Conservation (phyloP, 2,329 filamentous ascomycete genomes). For the Xylariales sp. region DNA sequence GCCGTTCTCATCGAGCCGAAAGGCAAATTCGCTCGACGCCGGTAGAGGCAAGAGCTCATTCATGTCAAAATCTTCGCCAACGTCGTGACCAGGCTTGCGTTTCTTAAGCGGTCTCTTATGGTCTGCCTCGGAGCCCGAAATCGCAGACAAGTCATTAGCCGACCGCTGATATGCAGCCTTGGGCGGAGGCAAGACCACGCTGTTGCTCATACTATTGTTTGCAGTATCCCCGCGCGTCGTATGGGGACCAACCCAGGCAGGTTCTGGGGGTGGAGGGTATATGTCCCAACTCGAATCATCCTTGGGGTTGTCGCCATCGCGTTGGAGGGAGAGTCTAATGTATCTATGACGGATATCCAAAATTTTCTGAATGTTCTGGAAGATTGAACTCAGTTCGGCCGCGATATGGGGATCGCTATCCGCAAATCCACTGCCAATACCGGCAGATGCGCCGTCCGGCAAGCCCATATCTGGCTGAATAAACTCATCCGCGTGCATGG, state of each 20-base stretch:
- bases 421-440: constrained; percentile 60
- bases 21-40: constrained; percentile 64
- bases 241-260: constrained; percentile 67
- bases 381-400: constrained; percentile 78
- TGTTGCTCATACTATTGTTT: constrained; percentile 35
- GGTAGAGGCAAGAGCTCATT: constrained; percentile 73
- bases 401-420: constrained; percentile 76
- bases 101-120: constrained; percentile 49
- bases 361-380: constrained; percentile 85
- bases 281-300: constrained; percentile 80
- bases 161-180: constrained; percentile 24
- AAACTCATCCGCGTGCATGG: constrained; percentile 11
- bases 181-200: constrained; percentile 33
- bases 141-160: constrained; percentile 26
- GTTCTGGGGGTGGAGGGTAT: constrained; percentile 87
- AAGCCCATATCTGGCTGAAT: constrained; percentile 31
- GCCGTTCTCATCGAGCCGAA: constrained; percentile 73
- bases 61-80: constrained; percentile 88
- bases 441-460: constrained; percentile 56
- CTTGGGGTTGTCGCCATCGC: constrained; percentile 79
- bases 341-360: constrained; percentile 86
- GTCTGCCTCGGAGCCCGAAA: constrained; percentile 25
- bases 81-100: constrained; percentile 82
- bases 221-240: constrained; percentile 34
- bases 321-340: constrained; percentile 77